Base-by-base conservation (phyloP, 163 green algal genomes). In the Scenedesmus sp. region DNA sequence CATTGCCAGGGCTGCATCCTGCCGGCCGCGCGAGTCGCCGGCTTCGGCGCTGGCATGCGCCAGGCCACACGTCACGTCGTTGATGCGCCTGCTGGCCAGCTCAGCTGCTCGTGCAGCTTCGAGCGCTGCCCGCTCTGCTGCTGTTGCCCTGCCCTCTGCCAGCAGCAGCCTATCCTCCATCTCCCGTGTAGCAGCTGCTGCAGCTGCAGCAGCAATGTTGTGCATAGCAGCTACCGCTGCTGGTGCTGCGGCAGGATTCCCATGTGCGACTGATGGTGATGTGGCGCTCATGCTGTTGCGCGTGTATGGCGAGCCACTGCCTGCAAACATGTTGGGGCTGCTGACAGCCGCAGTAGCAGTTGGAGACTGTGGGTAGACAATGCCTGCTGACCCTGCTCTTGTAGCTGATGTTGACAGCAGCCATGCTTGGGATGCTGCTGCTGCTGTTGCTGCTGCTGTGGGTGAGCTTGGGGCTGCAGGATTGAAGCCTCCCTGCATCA, bases 71-170 rank as follows among this genome's bases (percentile, higher is more conserved):
- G 87, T 78, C 20, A 91, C 7, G n/a, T n/a, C 44, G 6, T 44
- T 10, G 3, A 70, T 40, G n/a, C 87, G 76, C 87, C 51, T n/a
- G 51, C 59, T 37, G n/a, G 79, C 53, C 13, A 56, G 49, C 30
- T 87, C 51, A 53, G 87, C 87, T 82, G 87, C 79, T 42, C 79
- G 70, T 30, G 87, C 79, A 35, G 87, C 87, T 49, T 91, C 87
- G 4, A 87, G 0, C 1, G 87, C 87, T 35, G 79, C 87, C 13
- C 87, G 24, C 59, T 91, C 87, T 40, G 87, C 87, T 42, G 87
- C 87, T 70, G 40, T 43, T 44, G 79, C 56, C 40, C 87, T 40
- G 4, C 37, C 78, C 33, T 91, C 87, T 37, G 78, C 79, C 5
- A 79, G 15, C 13, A 72, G n/a, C 42, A 87, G 24, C 30, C 59